These are phyloP conservation scores for Phialophora chinensis DNA, from an alignment of 2,329 filamentous ascomycete species.

Conservation along the genomic window DNA sequence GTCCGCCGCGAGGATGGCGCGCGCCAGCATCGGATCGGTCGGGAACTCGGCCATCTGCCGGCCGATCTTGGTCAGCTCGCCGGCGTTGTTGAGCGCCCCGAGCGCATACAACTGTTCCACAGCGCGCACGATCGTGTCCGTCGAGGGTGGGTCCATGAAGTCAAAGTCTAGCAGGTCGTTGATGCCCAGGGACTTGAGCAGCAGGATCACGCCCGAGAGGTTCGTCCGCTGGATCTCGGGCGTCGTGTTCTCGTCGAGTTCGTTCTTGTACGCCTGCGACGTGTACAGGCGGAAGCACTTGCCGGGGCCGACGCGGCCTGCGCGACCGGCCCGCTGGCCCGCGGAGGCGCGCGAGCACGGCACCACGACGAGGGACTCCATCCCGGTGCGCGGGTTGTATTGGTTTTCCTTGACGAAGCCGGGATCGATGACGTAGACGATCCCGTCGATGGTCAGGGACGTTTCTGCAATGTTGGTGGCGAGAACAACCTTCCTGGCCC, in stretches of 20 bases:
- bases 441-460: constrained; percentile 91
- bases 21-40: constrained; percentile 88
- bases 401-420: constrained; percentile 96
- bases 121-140: constrained; percentile 85
- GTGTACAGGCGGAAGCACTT: constrained; percentile 95
- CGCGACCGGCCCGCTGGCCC: constrained; percentile 89
- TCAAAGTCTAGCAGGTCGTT: constrained; percentile 95
- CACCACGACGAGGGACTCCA: constrained; percentile 89
- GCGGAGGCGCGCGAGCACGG: constrained; percentile 91
- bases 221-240: constrained; percentile 95
- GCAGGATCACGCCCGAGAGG: constrained; percentile 88
- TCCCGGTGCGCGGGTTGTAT: constrained; percentile 88
- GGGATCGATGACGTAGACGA: constrained; percentile 93
- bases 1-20: constrained; percentile 84
- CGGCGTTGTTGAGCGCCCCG: constrained; percentile 84
- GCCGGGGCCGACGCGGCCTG: constrained; percentile 87
- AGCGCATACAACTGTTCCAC: constrained; percentile 91
- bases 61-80: constrained; percentile 86
- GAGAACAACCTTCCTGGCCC: constrained; percentile 86
- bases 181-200: constrained; percentile 92
- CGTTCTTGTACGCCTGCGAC: constrained; percentile 91
- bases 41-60: constrained; percentile 96
- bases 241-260: constrained; percentile 88
- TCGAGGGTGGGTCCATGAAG: constrained; percentile 94
- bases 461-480: constrained; percentile 98